Evolutionary conservation across 1,284 basidiomycete species (phyloP), one percentile per base, ranked within the genome.

Genomic region (Naganishia liquefaciens): DNA sequence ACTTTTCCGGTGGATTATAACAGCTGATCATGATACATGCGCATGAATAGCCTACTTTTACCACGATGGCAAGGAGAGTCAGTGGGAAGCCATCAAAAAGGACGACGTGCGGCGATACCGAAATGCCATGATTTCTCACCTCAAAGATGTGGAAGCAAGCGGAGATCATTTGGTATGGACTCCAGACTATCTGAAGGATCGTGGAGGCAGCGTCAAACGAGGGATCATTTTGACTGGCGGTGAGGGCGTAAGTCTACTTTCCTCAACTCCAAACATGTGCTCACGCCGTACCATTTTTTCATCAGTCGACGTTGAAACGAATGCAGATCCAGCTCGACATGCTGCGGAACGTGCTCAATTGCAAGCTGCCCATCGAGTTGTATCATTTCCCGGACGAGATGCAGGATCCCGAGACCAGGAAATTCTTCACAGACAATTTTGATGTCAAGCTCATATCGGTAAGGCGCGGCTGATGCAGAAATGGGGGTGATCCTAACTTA

Each of bases 301-400:
- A 39, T 6, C 62, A 78, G 76, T 77, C 79, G 68, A 78, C 76
- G 9, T 68, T 78, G 40, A 69, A 71, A n/a, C 72, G 76, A 46
- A 66, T 80, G 46, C 68, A 74, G 44, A 70, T 78, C 19, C 73
- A 74, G 9, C 72, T 80, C 33, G 70, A 76, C 62, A 76, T 80
- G 72, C 74, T 81, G 15, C 73, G 78, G 42, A 71, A 77, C 49
- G 74, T 77, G 28, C 70, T 80, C 61, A 72, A 74, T 47, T 75
- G 73, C 53, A 75, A 68, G 19, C 72, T 82, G 2, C 80, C 80
- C 7, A 73, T 81, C 47, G 79, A 82, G 69, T 63, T 82, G 19
- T 81, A 80, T 66, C 77, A 80, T 62, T 81, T 78, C 71, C 72
- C 76, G 3, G 77, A 76, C 55, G 81, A 82, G 71, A 68, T 81